phyloP scores from a whole-genome alignment of 495 filamentous ascomycete species.

The Aspergillus sclerotiicarbonarius region DNA sequence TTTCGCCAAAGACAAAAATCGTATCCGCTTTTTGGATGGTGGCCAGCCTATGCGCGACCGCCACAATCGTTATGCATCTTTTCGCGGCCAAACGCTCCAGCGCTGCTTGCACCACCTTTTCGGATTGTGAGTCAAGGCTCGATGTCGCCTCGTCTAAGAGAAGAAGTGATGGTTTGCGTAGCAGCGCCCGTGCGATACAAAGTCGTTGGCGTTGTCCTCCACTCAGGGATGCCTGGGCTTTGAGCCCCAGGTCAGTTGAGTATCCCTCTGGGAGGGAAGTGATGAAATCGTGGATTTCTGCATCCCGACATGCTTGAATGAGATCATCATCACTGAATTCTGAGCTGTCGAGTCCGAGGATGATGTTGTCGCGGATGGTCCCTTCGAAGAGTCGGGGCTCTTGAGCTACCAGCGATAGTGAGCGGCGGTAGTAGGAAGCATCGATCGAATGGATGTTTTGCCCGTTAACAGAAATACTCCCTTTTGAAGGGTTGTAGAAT shows the following conservation, averaged over 20 bases:
- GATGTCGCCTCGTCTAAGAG: conserved; percentile 72
- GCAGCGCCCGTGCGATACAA: conserved; percentile 64
- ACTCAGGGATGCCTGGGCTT: conserved; percentile 54
- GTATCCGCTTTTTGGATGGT: conserved; percentile 68
- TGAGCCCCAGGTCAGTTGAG: conserved; percentile 24
- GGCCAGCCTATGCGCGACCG: conserved; percentile 66
- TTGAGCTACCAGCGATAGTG: conserved; percentile 60
- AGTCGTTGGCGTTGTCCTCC: conserved; percentile 72
- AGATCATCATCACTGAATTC: conserved; percentile 48
- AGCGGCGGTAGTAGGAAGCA: conserved; percentile 44
- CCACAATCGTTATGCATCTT: conserved; percentile 57
- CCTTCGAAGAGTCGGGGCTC: conserved; percentile 63
- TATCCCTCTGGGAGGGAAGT: conserved; percentile 49
- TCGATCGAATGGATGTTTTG: conserved; percentile 46
- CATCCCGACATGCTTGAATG: conserved; percentile 50
- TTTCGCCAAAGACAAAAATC: conserved; percentile 63
- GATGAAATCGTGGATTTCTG: conserved; percentile 60
- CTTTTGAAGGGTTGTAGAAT: conserved; percentile 58
- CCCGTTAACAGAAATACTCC: conserved; percentile 53
- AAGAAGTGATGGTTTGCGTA: conserved; percentile 61
- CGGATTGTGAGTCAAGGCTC: conserved; percentile 64
- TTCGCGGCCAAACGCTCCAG: conserved; percentile 55
- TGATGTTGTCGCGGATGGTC: conserved; percentile 60
- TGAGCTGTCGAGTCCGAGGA: conserved; percentile 52
- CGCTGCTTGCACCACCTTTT: conserved; percentile 63